Percentiles rank a stretch among this genome's conserved stretches.
Evolutionary conservation across 106 monocot genomes (phyloP).

Genomic region (Acorus calamus): DNA sequence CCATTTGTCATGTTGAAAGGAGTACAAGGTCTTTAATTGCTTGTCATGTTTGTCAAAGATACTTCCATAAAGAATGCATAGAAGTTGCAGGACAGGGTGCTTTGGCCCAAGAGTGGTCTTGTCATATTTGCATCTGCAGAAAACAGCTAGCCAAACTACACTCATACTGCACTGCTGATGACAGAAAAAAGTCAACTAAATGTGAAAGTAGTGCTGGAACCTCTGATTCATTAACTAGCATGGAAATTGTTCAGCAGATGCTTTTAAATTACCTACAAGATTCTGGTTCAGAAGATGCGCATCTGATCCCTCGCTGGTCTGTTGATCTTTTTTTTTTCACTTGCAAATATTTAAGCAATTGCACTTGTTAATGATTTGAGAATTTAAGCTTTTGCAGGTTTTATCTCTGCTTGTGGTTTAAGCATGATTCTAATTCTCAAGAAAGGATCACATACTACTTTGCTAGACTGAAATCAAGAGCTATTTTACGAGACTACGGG

Average conservation of each 20-base stretch:
- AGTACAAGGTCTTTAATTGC: slow-evolving; percentile 30
- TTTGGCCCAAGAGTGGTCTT: slow-evolving; percentile 59
- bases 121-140: slow-evolving; percentile 72
- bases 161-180: slow-evolving; percentile 44
- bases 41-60: slow-evolving; percentile 65
- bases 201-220: slow-evolving; percentile 13
- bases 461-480: slow-evolving; percentile 73
- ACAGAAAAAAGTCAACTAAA: slow-evolving; percentile 17
- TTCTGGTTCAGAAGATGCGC: slow-evolving; percentile 49
- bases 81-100: slow-evolving; percentile 48
- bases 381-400: slow-evolving; percentile 51
- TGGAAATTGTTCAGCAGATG: slow-evolving; percentile 81
- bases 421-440: slow-evolving; percentile 57
- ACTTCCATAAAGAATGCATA: slow-evolving; percentile 83
- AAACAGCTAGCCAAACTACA: slow-evolving; percentile 57
- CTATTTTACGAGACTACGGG: slow-evolving; percentile 60
- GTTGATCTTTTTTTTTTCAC: slow-evolving; percentile 6
- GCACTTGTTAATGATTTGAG: not conserved
- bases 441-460: slow-evolving; percentile 59
- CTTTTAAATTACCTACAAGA: slow-evolving; percentile 78
- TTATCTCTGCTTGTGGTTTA: slow-evolving; percentile 86
- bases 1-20: slow-evolving; percentile 57
- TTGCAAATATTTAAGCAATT: slow-evolving; percentile 3
- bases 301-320: slow-evolving; percentile 80
- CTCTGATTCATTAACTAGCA: slow-evolving; percentile 12